Evolutionary conservation across 176 grass and related monocot species (phyloP).

Genomic region (Poa pratensis): DNA sequence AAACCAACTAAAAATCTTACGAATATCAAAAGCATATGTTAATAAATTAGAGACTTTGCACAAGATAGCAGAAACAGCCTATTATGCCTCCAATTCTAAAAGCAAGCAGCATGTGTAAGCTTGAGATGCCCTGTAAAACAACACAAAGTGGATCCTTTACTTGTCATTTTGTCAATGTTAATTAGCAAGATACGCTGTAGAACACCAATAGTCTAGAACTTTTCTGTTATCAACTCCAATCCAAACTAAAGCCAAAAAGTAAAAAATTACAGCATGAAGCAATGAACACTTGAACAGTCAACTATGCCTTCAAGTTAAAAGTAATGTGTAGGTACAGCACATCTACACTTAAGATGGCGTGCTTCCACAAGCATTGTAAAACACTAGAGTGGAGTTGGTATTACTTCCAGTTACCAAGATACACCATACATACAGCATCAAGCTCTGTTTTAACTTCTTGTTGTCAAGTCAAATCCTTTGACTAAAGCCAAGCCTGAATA

Average conservation of each 20-base stretch:
- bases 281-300: background rate
- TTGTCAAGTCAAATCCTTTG: conserved; percentile 9
- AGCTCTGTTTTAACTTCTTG: background rate
- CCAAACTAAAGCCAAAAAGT: background rate
- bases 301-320: conserved; percentile 6
- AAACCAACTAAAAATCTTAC: background rate
- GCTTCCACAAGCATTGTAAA: conserved; percentile 6
- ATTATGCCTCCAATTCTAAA: background rate
- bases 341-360: background rate
- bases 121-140: background rate
- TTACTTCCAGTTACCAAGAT: background rate
- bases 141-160: background rate
- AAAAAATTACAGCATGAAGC: background rate
- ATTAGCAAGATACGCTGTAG: background rate
- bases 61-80: background rate
- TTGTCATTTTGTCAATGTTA: conserved; percentile 15
- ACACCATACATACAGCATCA: background rate
- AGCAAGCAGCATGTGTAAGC: background rate
- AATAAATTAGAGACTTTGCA: background rate
- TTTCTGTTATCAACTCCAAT: background rate
- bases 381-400: background rate
- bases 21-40: background rate
- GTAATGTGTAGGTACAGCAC: background rate
- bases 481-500: background rate
- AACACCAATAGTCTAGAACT: background rate